A percentile compares a stretch with the other conserved stretches of the same genome.
Evolutionary conservation across 2,329 filamentous ascomycete species (phyloP).

Genomic region (Cucurbitaria berberidis): DNA sequence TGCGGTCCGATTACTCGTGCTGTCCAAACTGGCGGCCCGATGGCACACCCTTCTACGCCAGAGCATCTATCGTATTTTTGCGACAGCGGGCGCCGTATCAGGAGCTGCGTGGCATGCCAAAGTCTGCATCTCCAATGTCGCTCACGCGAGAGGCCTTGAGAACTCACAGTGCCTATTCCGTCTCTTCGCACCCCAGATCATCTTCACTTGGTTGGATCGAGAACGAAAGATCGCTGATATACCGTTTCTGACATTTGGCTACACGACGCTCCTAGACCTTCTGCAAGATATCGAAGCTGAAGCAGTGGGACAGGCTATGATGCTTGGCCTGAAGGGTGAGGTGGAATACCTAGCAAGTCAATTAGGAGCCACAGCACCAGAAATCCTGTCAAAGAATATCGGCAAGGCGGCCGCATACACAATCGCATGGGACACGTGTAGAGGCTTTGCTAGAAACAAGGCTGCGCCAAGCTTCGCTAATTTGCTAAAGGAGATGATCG

Average conservation of each 20-base stretch:
- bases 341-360: slow-evolving; percentile 65
- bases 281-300: slow-evolving; percentile 76
- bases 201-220: slow-evolving; percentile 89
- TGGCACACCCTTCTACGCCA: slow-evolving; percentile 88
- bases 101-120: slow-evolving; percentile 72
- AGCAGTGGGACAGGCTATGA: slow-evolving; percentile 77
- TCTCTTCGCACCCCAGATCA: slow-evolving; percentile 84
- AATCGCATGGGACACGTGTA: slow-evolving; percentile 74
- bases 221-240: slow-evolving; percentile 61
- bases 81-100: slow-evolving; percentile 77
- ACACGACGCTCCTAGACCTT: slow-evolving; percentile 70
- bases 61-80: slow-evolving; percentile 93
- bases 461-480: slow-evolving; percentile 65
- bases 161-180: slow-evolving; percentile 75
- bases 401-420: slow-evolving; percentile 82
- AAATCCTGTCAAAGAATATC: slow-evolving; percentile 68
- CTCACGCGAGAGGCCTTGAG: slow-evolving; percentile 67
- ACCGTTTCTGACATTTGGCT: slow-evolving; percentile 86
- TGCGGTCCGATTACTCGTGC: slow-evolving; percentile 76
- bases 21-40: slow-evolving; percentile 76
- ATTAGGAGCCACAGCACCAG: slow-evolving; percentile 20
- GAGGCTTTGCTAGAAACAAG: slow-evolving; percentile 44
- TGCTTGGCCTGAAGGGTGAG: slow-evolving; percentile 74
- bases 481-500: slow-evolving; percentile 72
- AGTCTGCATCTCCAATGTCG: slow-evolving; percentile 71